A percentile compares a stretch with the other conserved stretches of the same genome.
These are phyloP conservation scores for Sicyos baderoa DNA, from an alignment of 306 rosid genomes.

Conservation along the genomic window DNA sequence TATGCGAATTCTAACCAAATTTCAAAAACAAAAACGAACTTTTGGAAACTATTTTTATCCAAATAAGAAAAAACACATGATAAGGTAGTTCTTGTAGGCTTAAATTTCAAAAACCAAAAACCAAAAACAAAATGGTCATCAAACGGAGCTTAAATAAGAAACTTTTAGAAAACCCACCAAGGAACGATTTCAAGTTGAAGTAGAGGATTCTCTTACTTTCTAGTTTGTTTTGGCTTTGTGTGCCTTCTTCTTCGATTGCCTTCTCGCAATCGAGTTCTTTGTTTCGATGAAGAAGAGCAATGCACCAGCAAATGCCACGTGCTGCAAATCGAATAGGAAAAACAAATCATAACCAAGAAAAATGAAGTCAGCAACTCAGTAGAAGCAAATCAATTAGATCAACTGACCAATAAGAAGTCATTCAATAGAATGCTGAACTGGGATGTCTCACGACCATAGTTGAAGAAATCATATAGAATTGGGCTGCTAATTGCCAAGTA, in stretches of 20 bases:
- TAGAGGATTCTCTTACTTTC: not conserved
- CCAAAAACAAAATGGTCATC: no score
- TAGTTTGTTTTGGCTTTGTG: slow-evolving; percentile 57
- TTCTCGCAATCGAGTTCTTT: slow-evolving; percentile 60
- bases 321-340: slow-evolving; percentile 32
- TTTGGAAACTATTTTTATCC: no score
- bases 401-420: slow-evolving; percentile 68
- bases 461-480: slow-evolving; percentile 69
- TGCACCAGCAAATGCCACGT: slow-evolving; percentile 65
- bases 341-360: slow-evolving; percentile 9
- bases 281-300: slow-evolving; percentile 71
- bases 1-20: no score
- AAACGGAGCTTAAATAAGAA: not conserved
- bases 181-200: not conserved
- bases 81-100: no score
- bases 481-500: slow-evolving; percentile 56
- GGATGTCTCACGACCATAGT: slow-evolving; percentile 39
- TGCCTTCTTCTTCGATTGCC: slow-evolving; percentile 57
- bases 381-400: not conserved
- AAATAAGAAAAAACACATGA: no score
- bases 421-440: slow-evolving; percentile 39
- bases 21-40: no score
- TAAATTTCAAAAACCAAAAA: no score
- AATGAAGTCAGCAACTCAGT: slow-evolving; percentile 4
- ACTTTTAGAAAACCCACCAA: not conserved